Evolutionary conservation across 2,329 filamentous ascomycete species (phyloP), one percentile per base, ranked within the genome.

Genomic region (Exophiala sideris): DNA sequence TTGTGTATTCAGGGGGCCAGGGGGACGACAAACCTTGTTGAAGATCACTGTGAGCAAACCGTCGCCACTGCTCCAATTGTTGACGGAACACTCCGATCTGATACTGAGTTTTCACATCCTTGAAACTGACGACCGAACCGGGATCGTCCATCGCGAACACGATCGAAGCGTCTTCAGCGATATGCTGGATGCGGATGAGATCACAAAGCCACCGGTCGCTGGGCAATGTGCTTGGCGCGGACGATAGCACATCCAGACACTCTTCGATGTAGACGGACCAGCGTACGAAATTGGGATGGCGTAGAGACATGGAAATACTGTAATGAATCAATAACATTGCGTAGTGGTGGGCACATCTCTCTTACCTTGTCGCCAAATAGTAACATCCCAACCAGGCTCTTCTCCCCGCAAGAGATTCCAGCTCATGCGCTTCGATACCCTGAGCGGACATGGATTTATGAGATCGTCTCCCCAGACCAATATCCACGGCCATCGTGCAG

Each of bases 401-500:
- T 84, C 83, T 7, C 78, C 71, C 3, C 74, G 76, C 61, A 79
- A 77, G 2, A 76, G 75, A 57, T 78, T 74, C 11, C 58, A 57
- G 2, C 62, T 59, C 3, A 64, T 56, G 58, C 66, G 70, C 44
- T 72, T 74, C 21, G 60, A 57, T 42, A 70, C 60, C 5, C 71
- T 55, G 14, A 73, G 69, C 24, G 62, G 66, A 49, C 70, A 59
- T 14, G 50, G 67, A 16, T 62, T 62, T 68, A 73, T 75, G 64
- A 59, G 70, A 69, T 59, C 77, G 76, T 57, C 81, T 80, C 12
- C 86, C 88, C 1, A 95, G 79, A 1, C 89, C 90, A 35, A 95
- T 80, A 63, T 95, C 90, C 50, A 94, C 84, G 18, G 86, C 86
- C 84, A 95, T 88, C 62, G 89, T 80, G 46, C 85, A 85, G 2